Base-by-base conservation (phyloP, 2,329 filamentous ascomycete genomes). In the Diatrype stigma region DNA sequence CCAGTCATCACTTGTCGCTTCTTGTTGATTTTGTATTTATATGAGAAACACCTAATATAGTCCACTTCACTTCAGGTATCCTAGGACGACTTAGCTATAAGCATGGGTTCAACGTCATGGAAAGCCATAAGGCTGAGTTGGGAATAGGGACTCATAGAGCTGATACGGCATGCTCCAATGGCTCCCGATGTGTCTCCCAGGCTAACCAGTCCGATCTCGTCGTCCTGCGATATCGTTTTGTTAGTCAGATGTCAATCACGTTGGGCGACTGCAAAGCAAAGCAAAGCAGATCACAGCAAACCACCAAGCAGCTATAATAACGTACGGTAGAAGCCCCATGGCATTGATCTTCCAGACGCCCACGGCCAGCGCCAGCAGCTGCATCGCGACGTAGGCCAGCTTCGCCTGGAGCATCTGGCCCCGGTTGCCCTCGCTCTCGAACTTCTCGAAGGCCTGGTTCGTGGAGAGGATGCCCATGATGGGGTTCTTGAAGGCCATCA, bases 401-500 rank as follows among this genome's bases (percentile, higher is more conserved):
- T 99, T 99, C 50, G 94, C 91, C 60, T 86, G 81, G 51, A 96
- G 68, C 61, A 97, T 79, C 67, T 90, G 82, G 37, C 73, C 75
- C 56, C 80, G 82, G 60, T 89, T 96, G 32, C 81, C 84, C 48
- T 90, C 85, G 19, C 89, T 92, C 69, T 96, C 90, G 71, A 96
- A 96, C 55, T 87, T 86, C 66, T 90, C 84, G 69, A 99, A 97
- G n/a, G 89, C 89, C 65, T 86, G 82, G 66, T 94, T 91, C 45
- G 93, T 93, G 60, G 77, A 83, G 54, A 96, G 73, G 44, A 97
- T 75, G 32, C 92, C 94, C 70, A 90, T 83, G 54, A 99, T 80
- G 10, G 94, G 94, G 60, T 89, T 95, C 78, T 97, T 97, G 80
- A 99, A 99, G 44, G 96, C 86, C 88, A 96, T 97, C 64, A 93